Evolutionary conservation across 139 green algal genomes (phyloP), one percentile per base, ranked within the genome.

Genomic region (Diplosphaera chodatii): DNA sequence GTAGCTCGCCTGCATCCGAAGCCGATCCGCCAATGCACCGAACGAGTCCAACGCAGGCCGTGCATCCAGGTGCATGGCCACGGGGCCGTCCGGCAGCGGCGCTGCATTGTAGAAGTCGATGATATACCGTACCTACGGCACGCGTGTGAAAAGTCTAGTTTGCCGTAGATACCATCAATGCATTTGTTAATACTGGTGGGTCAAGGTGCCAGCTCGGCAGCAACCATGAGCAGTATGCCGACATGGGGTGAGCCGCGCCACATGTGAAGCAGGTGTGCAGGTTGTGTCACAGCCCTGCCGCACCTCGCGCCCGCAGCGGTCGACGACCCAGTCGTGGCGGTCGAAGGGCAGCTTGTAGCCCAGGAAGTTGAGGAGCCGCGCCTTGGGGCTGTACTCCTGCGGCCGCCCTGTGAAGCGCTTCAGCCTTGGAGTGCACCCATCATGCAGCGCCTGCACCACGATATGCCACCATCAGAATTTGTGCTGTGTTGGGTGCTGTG

Each of bases 41-140:
- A 80, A 41, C 0, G 73, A 86, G 81, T 98, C 93, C 29, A 98
- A 79, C 4, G 93, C 93, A 18, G 93, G 93, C 32, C 93, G 79
- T 67, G 94, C 88, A 74, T 98, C 93, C 63, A 98, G 74, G 77
- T 96, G 91, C 88, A 98, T 91, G 23, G 91, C 90, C 3, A 87
- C 84, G 20, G 92, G 88, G 62, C 78, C 73, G n/a, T 82, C 78
- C 10, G 85, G 74, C 33, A 70, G 48, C 1, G 90, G 83, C 22
- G 78, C 77, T 27, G 83, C 91, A 71, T 91, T 94, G 82, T 98
- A 98, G 69, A 98, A 98, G 79, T 98, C 93, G 16, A 98, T 97
- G 31, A 98, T 84, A 77, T 98, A 98, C 34, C 90, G 48, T 18
- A 59, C 48, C 48, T 59, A 18, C n/a, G n/a, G n/a, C n/a, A n/a